Percentiles rank a stretch among this genome's conserved stretches.
Evolutionary conservation across 2,329 filamentous ascomycete genomes (phyloP).

Genomic region (Conoideocrella luteorostrata): DNA sequence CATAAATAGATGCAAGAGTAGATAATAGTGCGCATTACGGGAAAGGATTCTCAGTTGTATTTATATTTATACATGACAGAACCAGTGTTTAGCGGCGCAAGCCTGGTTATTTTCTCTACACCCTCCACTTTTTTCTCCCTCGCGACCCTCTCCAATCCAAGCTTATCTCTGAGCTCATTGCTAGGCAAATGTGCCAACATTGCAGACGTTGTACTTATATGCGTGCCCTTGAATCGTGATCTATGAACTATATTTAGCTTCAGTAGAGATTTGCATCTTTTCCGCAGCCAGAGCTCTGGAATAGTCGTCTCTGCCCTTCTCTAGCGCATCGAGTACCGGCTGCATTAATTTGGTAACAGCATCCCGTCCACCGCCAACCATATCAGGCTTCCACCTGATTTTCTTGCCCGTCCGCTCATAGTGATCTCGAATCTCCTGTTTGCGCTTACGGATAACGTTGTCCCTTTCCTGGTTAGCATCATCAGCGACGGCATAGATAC

Average conservation of each 20-base stretch:
- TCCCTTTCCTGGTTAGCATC: slow-evolving; percentile 72
- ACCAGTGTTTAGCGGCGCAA: no score
- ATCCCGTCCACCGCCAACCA: slow-evolving; percentile 66
- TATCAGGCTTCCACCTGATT: slow-evolving; percentile 60
- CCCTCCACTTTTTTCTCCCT: no score
- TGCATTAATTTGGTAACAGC: slow-evolving; percentile 71
- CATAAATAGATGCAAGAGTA: no score
- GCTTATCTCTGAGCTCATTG: no score
- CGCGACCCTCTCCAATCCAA: no score
- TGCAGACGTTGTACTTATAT: no score
- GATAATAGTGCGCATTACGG: no score
- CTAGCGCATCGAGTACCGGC: slow-evolving; percentile 65
- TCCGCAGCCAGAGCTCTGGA: slow-evolving; percentile 63
- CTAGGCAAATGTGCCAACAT: no score
- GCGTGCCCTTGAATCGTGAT: neutral
- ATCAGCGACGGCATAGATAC: slow-evolving; percentile 73
- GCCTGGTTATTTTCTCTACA: no score
- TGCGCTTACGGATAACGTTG: slow-evolving; percentile 58
- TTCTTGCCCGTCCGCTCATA: slow-evolving; percentile 69
- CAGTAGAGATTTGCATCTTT: slow-evolving; percentile 41
- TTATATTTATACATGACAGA: neutral
- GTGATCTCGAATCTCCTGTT: slow-evolving; percentile 63
- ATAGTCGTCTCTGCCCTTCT: slow-evolving; percentile 66
- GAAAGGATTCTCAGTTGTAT: no score
- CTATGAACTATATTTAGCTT: slow-evolving; percentile 20